Conservation (phyloP, 1,284 basidiomycete genomes). For the Moniliella sp. region DNA sequence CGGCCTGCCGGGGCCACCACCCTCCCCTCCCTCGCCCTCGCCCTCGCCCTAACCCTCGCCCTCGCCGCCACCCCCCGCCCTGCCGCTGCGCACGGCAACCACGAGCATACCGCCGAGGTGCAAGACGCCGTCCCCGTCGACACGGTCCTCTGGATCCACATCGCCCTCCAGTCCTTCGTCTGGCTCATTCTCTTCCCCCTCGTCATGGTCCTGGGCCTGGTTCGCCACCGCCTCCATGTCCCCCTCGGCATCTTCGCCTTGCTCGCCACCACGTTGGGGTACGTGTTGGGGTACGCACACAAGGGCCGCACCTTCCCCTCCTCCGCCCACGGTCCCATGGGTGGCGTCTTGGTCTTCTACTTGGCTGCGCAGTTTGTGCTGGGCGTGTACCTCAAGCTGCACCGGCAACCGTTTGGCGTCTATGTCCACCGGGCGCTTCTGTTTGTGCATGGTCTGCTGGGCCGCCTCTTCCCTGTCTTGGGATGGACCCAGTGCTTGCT, state of each 20-base stretch:
- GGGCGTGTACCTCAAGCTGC: slow-evolving; percentile 77
- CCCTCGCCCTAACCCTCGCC: too few species aligned
- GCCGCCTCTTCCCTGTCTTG: slow-evolving; percentile 62
- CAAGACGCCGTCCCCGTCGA: slow-evolving; percentile 22
- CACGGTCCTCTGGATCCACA: slow-evolving; percentile 26
- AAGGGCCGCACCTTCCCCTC: slow-evolving; percentile 22
- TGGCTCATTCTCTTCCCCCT: slow-evolving; percentile 27
- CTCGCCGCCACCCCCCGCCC: too few species aligned
- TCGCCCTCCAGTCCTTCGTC: slow-evolving; percentile 13
- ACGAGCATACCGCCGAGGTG: too few species aligned
- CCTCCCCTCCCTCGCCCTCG: too few species aligned
- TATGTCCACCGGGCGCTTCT: slow-evolving; percentile 52
- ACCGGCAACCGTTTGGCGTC: slow-evolving; percentile 34
- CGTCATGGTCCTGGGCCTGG: slow-evolving; percentile 28
- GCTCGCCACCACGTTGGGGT: slow-evolving; percentile 16
- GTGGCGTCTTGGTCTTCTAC: slow-evolving; percentile 16
- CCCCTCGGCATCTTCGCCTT: slow-evolving; percentile 18
- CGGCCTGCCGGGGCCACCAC: too few species aligned
- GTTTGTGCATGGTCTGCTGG: slow-evolving; percentile 53
- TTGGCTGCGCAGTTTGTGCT: slow-evolving; percentile 43
- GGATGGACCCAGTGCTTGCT: slow-evolving; percentile 41
- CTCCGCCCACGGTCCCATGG: slow-evolving; percentile 26
- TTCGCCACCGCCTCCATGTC: slow-evolving; percentile 25
- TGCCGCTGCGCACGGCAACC: too few species aligned
- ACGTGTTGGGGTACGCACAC: slow-evolving; percentile 22